Conservation (phyloP, 805 yeast species). For the Ogataea nitratoaversa region DNA sequence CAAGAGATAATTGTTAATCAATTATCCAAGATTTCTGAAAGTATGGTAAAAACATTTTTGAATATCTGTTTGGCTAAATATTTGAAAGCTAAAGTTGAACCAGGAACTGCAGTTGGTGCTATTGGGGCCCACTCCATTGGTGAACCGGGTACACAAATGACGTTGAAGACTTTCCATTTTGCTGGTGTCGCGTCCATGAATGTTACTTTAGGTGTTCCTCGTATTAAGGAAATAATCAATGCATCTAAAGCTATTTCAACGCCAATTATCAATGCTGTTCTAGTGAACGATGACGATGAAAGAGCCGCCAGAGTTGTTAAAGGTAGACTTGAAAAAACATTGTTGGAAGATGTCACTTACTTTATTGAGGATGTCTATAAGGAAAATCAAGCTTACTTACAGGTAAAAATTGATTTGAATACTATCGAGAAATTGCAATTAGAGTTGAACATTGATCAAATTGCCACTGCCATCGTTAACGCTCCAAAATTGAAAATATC, state of each 20-base stretch:
- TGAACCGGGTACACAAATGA: conserved; percentile 99
- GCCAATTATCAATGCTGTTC: conserved; percentile 90
- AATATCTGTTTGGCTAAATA: conserved; percentile 77
- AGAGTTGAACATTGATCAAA: conserved; percentile 81
- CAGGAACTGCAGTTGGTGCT: conserved; percentile 99
- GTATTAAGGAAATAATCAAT: conserved; percentile 97
- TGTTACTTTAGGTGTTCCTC: conserved; percentile 98
- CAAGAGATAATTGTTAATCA: conserved; percentile 53
- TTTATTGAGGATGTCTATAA: conserved; percentile 93
- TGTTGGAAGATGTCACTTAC: conserved; percentile 78
- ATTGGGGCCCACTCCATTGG: conserved; percentile 99
- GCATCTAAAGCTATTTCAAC: conserved; percentile 94
- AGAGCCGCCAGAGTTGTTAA: conserved; percentile 98
- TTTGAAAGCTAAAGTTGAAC: conserved; percentile 88
- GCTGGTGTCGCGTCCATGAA: conserved; percentile 99
- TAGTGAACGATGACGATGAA: conserved; percentile 91
- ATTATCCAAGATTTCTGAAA: conserved; percentile 59
- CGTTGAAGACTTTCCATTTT: conserved; percentile 72
- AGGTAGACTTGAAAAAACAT: conserved; percentile 93
- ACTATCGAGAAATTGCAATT: conserved; percentile 88
- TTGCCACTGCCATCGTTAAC: conserved; percentile 71
- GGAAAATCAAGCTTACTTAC: conserved; percentile 70
- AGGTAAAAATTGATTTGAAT: conserved; percentile 73
- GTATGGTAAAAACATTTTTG: conserved; percentile 61
- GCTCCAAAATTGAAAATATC: conserved; percentile 90